phyloP scores from a whole-genome alignment of 148 eudicot species.

The Persicaria tinctoria region DNA sequence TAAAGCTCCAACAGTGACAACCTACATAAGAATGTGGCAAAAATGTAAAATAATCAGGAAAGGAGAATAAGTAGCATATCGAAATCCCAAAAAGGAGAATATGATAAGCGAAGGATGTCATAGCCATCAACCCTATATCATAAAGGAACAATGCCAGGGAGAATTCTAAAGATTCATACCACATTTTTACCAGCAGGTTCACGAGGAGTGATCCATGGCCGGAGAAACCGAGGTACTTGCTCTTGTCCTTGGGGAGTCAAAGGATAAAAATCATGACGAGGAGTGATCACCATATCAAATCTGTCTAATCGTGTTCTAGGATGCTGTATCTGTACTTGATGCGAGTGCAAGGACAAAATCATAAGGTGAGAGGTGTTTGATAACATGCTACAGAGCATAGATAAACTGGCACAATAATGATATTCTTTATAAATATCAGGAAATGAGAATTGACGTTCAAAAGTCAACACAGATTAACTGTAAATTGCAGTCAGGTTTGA shows the following conservation, averaged over 20 bases:
- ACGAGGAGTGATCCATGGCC: conserved; percentile 78
- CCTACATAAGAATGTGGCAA: conserved; percentile 35
- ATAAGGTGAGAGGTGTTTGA: conserved; percentile 11
- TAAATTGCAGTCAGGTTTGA: neutral
- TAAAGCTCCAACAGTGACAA: conserved; percentile 87
- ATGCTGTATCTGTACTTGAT: conserved; percentile 77
- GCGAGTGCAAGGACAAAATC: conserved; percentile 13
- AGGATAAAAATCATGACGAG: conserved; percentile 83
- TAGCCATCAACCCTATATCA: conserved; percentile 2
- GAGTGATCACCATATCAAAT: conserved; percentile 94
- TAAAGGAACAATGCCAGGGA: neutral
- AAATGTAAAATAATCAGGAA: neutral
- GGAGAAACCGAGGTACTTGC: conserved; percentile 74
- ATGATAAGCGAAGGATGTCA: neutral
- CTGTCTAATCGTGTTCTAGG: conserved; percentile 78
- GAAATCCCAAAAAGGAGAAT: neutral
- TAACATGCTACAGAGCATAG: neutral
- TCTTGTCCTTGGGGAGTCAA: conserved; percentile 73
- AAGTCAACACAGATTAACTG: neutral
- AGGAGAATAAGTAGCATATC: neutral
- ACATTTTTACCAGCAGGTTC: conserved; percentile 81
- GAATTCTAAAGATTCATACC: conserved; percentile 34
- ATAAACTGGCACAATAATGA: neutral
- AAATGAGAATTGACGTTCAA: neutral
- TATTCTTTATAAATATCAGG: neutral